Conservation (phyloP, 1,139 yeast species). For the Candida dubliniensis region DNA sequence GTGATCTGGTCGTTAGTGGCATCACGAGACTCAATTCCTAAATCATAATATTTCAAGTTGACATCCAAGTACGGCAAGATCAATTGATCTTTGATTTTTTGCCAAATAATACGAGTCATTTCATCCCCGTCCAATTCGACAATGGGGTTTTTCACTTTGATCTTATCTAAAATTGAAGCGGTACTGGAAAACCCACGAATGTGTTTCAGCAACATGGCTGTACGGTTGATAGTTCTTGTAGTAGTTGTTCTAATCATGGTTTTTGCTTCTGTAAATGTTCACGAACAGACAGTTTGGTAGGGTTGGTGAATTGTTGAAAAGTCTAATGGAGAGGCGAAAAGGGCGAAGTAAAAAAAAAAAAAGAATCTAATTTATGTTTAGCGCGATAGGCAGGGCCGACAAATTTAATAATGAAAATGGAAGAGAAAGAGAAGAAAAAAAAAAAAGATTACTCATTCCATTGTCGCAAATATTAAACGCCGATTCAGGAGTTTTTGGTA, state of each 20-base stretch:
- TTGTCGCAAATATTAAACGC: background rate
- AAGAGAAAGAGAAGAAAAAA: background rate
- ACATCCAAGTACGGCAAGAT: slow-evolving; percentile 70
- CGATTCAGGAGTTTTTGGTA: slow-evolving; percentile 4
- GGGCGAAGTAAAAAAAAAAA: too few species aligned
- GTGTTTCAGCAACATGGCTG: slow-evolving; percentile 13
- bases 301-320: background rate
- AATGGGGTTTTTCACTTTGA: slow-evolving; percentile 67
- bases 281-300: too few species aligned
- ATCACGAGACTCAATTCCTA: slow-evolving; percentile 71
- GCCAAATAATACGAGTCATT: slow-evolving; percentile 85
- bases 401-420: background rate
- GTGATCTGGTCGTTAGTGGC: slow-evolving; percentile 73
- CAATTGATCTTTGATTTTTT: slow-evolving; percentile 66
- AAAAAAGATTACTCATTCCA: background rate
- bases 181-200: slow-evolving; percentile 25
- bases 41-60: slow-evolving; percentile 73
- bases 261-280: background rate
- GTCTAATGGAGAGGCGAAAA: background rate
- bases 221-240: slow-evolving; percentile 11
- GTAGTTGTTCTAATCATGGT: slow-evolving; percentile 17
- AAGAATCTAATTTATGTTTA: background rate
- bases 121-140: slow-evolving; percentile 88
- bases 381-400: background rate
- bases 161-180: slow-evolving; percentile 43